Evolutionary conservation across 2,329 filamentous ascomycete species (phyloP).

Genomic region (Pyrenophora tritici-repentis): DNA sequence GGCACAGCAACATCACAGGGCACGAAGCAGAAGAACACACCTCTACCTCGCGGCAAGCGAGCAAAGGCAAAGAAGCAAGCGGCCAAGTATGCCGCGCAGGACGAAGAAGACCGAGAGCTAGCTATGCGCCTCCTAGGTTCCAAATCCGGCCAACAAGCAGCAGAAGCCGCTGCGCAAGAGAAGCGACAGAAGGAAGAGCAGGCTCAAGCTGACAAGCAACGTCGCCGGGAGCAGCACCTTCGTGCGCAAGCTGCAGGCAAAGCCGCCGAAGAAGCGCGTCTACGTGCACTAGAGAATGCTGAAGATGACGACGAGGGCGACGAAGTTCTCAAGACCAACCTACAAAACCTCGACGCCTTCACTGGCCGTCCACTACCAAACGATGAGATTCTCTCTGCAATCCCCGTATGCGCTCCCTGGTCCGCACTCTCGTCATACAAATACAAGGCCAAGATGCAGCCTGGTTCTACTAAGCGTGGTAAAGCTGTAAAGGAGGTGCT

Average conservation of each 20-base stretch:
- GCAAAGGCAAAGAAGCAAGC: slow-evolving; percentile 86
- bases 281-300: slow-evolving; percentile 43
- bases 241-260: slow-evolving; percentile 75
- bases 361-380: slow-evolving; percentile 78
- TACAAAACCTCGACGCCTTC: slow-evolving; percentile 65
- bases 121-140: slow-evolving; percentile 89
- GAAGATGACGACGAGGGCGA: slow-evolving; percentile 62
- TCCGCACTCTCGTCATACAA: slow-evolving; percentile 72
- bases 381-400: slow-evolving; percentile 75
- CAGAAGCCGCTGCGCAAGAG: slow-evolving; percentile 64
- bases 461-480: slow-evolving; percentile 86
- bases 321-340: slow-evolving; percentile 53
- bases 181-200: slow-evolving; percentile 75
- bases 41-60: slow-evolving; percentile 70
- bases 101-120: slow-evolving; percentile 86
- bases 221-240: slow-evolving; percentile 79
- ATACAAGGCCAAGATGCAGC: slow-evolving; percentile 95
- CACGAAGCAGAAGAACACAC: slow-evolving; percentile 35
- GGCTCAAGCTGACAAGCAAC: slow-evolving; percentile 70
- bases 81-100: slow-evolving; percentile 89
- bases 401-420: slow-evolving; percentile 68
- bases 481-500: slow-evolving; percentile 92
- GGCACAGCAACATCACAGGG: slow-evolving; percentile 37
- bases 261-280: slow-evolving; percentile 73
- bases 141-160: slow-evolving; percentile 68